A percentile compares a stretch with the other conserved stretches of the same genome.
phyloP scores from a whole-genome alignment of 768 basidiomycete genomes.

The Cyclocybe cylindracea region DNA sequence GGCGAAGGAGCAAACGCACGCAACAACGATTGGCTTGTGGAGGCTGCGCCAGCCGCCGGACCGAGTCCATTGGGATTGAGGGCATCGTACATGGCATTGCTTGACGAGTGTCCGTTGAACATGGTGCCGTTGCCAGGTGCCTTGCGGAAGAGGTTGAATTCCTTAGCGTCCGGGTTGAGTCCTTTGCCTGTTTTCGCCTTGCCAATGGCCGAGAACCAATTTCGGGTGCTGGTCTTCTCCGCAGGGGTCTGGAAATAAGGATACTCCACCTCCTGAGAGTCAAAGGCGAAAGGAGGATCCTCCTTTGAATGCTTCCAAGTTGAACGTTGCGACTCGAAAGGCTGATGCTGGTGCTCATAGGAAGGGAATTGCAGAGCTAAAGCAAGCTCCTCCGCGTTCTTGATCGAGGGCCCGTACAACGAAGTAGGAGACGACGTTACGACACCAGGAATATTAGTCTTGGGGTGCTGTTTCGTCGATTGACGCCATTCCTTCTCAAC shows the following conservation, averaged over 20 bases:
- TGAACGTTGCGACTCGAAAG: slow-evolving; percentile 9
- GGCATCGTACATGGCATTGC: slow-evolving; percentile 44
- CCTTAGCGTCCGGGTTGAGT: slow-evolving; percentile 86
- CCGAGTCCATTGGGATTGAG: slow-evolving; percentile 63
- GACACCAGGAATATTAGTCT: slow-evolving; percentile 10
- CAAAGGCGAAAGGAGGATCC: slow-evolving; percentile 5
- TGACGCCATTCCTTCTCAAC: slow-evolving; percentile 54
- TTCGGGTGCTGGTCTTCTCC: slow-evolving; percentile 9
- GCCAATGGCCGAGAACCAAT: slow-evolving; percentile 10
- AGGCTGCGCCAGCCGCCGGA: slow-evolving; percentile 33
- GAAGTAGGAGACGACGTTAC: slow-evolving; percentile 16
- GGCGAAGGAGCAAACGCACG: slow-evolving; percentile 89
- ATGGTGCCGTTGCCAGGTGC: slow-evolving; percentile 14
- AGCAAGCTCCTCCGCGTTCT: slow-evolving; percentile 1
- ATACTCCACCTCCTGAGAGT: slow-evolving; percentile 2
- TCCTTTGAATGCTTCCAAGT: slow-evolving; percentile 6
- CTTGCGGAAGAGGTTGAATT: slow-evolving; percentile 59
- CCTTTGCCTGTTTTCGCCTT: slow-evolving; percentile 58
- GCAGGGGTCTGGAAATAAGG: slow-evolving; percentile 3
- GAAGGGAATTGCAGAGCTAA: slow-evolving; percentile 7
- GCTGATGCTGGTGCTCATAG: slow-evolving; percentile 7
- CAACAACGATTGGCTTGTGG: slow-evolving; percentile 52
- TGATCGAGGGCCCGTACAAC: slow-evolving; percentile 11
- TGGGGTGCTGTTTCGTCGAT: slow-evolving; percentile 15
- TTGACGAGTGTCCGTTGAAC: slow-evolving; percentile 11